A percentile compares a stretch with the other conserved stretches of the same genome.
Conservation (phyloP, 2,329 filamentous ascomycete species). For the Penicillium verrucosum region DNA sequence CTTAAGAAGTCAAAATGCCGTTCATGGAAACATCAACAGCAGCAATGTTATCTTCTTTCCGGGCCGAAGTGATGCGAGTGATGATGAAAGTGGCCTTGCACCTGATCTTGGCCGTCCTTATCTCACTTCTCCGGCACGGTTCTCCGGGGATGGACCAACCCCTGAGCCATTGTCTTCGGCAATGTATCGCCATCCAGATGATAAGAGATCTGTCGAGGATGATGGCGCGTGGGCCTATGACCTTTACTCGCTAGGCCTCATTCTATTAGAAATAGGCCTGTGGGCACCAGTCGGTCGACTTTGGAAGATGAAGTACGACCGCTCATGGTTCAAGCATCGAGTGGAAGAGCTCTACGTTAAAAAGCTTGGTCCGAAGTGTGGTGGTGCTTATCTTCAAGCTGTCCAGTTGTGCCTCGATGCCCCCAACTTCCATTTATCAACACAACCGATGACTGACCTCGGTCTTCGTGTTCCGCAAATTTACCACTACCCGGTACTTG, state of each 20-base stretch:
- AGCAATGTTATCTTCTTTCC: constrained; percentile 61
- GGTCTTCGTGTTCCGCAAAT: constrained; percentile 40
- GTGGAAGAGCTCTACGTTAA: constrained; percentile 63
- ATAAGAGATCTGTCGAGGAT: constrained; percentile 40
- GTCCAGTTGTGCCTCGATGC: constrained; percentile 61
- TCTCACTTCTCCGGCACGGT: constrained; percentile 58
- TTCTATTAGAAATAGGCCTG: constrained; percentile 61
- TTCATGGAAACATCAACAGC: constrained; percentile 64
- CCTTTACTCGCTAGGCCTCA: constrained; percentile 60
- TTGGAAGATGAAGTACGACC: constrained; percentile 63
- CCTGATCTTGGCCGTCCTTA: constrained; percentile 54
- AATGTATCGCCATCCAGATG: constrained; percentile 60
- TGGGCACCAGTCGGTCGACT: constrained; percentile 61
- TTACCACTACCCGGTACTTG: constrained; percentile 44
- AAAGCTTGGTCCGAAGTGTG: constrained; percentile 60
- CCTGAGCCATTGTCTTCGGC: constrained; percentile 49
- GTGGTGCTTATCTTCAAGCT: constrained; percentile 60
- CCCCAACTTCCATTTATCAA: constrained; percentile 49
- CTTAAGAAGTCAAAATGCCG: constrained; percentile 54
- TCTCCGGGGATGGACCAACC: constrained; percentile 51
- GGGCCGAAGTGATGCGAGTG: constrained; percentile 31
- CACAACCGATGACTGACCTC: constrained; percentile 42
- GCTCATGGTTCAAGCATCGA: constrained; percentile 60
- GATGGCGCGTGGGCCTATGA: constrained; percentile 48
- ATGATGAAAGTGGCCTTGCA: constrained; percentile 36